Base-by-base conservation (phyloP, 208 protist genomes). In the Leishmania major region DNA sequence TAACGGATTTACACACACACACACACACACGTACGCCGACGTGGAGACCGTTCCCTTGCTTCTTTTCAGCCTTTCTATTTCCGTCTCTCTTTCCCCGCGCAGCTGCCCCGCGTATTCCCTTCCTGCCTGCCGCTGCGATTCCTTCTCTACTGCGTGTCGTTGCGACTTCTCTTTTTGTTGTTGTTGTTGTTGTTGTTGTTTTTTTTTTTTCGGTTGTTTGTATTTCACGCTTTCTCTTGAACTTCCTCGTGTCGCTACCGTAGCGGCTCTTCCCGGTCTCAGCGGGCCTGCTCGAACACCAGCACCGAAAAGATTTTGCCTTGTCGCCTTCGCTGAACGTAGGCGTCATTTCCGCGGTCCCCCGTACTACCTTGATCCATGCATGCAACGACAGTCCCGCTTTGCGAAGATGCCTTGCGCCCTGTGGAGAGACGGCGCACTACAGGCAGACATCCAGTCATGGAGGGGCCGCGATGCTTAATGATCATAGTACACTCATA, bases 161-260 rank as follows among this genome's bases (percentile, higher is more conserved):
- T 15, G 17, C 0, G 10, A 55, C 17, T 62, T 25, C 25, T 31
- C 4, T 31, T 22, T n/a, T n/a, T n/a, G n/a, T n/a, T n/a, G n/a
- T n/a, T n/a, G n/a, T n/a, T n/a, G n/a, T n/a, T n/a, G n/a, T n/a
- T n/a, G n/a, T n/a, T n/a, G n/a, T n/a, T n/a, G 55, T 64, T 79
- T 40, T 40, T 43, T 43, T 43, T 43, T 40, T 1, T 53, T 69
- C 15, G 43, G 43, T 45, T 45, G 43, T 25, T 47, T 72, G 51
- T 35, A 35, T 31, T 28, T 87, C n/a, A 59, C 55, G 11, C 19
- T 45, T 84, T 74, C n/a, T 31, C n/a, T 19, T n/a, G 5, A 45
- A 43, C 15, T 45, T 15, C 17, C 0, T 45, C 25, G 10, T 70
- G 8, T 35, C 35, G 31, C 17, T 45, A 15, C 10, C 25, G 64